A percentile compares a stretch with the other conserved stretches of the same genome.
Conservation (phyloP, 2,329 filamentous ascomycete genomes). For the Hypoxylon sp. region DNA sequence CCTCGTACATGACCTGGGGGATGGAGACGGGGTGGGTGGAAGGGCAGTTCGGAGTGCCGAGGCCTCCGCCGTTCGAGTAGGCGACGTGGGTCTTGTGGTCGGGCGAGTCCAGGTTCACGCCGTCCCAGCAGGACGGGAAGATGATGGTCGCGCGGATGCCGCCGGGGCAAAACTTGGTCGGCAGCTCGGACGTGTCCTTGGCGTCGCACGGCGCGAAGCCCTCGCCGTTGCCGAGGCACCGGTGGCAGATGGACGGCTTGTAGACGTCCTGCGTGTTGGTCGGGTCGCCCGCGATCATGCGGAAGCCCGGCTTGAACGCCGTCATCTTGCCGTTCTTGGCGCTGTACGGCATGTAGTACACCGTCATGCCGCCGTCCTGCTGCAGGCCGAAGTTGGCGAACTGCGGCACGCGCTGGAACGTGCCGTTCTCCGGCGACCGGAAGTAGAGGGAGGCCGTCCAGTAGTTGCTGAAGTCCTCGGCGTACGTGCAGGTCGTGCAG, state of each 20-base stretch:
- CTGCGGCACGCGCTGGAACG: slow-evolving; percentile 53
- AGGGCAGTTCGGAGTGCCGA: slow-evolving; percentile 38
- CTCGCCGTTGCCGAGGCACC: slow-evolving; percentile 36
- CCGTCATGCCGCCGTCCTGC: slow-evolving; percentile 55
- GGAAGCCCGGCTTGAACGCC: slow-evolving; percentile 58
- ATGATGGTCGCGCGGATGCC: slow-evolving; percentile 41
- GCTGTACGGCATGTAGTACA: slow-evolving; percentile 57
- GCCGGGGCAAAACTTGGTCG: slow-evolving; percentile 33
- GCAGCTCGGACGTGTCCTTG: slow-evolving; percentile 48
- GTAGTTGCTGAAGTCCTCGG: slow-evolving; percentile 53
- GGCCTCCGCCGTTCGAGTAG: slow-evolving; percentile 38
- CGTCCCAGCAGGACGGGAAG: slow-evolving; percentile 45
- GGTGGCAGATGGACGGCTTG: slow-evolving; percentile 42
- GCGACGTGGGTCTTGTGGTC: slow-evolving; percentile 43
- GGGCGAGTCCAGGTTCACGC: slow-evolving; percentile 41
- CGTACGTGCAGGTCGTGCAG: slow-evolving; percentile 54
- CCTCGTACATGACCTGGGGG: slow-evolving; percentile 43
- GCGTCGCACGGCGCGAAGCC: slow-evolving; percentile 41
- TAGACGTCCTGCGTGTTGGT: slow-evolving; percentile 55
- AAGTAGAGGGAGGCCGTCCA: slow-evolving; percentile 53
- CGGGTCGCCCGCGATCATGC: slow-evolving; percentile 57
- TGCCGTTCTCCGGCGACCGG: slow-evolving; percentile 48
- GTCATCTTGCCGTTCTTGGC: slow-evolving; percentile 52
- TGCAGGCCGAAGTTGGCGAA: slow-evolving; percentile 48
- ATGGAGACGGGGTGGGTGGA: slow-evolving; percentile 41